Conservation (phyloP, 305 asterid genomes). For the Fraxinus xanthoxyloides region DNA sequence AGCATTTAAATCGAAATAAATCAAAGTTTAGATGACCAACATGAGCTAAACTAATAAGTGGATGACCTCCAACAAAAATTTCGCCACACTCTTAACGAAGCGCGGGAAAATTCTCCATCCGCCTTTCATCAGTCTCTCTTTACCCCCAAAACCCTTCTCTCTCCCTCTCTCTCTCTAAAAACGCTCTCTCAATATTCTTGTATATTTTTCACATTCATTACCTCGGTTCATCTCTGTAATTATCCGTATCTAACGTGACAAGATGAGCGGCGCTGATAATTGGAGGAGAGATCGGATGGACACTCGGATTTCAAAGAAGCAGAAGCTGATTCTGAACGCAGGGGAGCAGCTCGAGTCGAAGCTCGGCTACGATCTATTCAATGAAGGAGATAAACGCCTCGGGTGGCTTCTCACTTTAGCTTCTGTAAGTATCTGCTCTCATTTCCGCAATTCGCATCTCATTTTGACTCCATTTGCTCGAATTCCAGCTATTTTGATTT, state of each 20-base stretch:
- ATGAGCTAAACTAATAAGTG: neutral
- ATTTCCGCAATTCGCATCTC: neutral
- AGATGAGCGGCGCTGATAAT: constrained; percentile 59
- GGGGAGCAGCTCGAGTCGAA: constrained; percentile 96
- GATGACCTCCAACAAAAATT: neutral
- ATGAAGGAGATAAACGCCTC: constrained; percentile 93
- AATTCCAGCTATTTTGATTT: neutral
- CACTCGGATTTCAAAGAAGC: constrained; percentile 80
- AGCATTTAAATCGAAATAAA: neutral
- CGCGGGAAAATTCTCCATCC: constrained; percentile 35
- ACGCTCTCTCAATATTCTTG: neutral
- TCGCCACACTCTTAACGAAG: neutral
- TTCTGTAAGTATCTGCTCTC: constrained; percentile 46
- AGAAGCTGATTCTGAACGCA: constrained; percentile 68
- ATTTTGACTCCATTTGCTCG: constrained; percentile 10
- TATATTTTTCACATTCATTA: neutral
- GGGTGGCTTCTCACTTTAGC: constrained; percentile 96
- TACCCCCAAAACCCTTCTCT: neutral
- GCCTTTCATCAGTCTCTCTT: neutral
- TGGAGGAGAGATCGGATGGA: constrained; percentile 73
- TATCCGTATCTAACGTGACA: constrained; percentile 8
- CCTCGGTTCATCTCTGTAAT: neutral
- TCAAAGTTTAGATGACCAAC: neutral
- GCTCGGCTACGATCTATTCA: constrained; percentile 75
- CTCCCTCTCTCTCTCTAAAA: neutral